Percentiles rank a stretch among this genome's conserved stretches.
Evolutionary conservation across 768 basidiomycete genomes (phyloP).

Genomic region (Sporobolomyces roseus): DNA sequence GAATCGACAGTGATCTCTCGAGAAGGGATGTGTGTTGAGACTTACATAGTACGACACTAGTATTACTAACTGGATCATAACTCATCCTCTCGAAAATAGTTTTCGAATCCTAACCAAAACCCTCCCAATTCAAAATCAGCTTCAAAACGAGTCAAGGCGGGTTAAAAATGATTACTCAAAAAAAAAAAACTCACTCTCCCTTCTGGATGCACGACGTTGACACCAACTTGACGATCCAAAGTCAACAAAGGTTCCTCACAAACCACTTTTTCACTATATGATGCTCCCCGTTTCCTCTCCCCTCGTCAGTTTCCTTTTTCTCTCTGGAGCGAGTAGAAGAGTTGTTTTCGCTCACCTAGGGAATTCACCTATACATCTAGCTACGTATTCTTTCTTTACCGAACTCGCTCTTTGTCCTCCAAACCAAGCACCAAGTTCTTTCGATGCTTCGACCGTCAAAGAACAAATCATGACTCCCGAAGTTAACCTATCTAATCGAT

Average conservation of each 20-base stretch:
- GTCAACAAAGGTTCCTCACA: constrained; percentile 85
- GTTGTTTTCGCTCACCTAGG: constrained; percentile 61
- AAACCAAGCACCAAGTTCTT: constrained; percentile 73
- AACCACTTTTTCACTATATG: constrained; percentile 61
- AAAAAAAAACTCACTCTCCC: constrained; percentile 64
- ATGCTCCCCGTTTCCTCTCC: neutral
- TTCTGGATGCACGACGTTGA: constrained; percentile 91
- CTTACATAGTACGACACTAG: constrained; percentile 80
- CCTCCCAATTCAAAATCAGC: too few species aligned
- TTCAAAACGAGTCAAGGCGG: too few species aligned
- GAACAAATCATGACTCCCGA: constrained; percentile 94
- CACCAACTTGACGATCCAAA: constrained; percentile 91
- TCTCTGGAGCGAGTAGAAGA: too few species aligned
- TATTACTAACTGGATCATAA: constrained; percentile 74
- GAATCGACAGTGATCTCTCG: too few species aligned
- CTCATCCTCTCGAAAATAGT: constrained; percentile 79
- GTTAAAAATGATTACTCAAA: neutral
- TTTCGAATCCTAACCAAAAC: constrained; percentile 62
- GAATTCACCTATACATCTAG: constrained; percentile 78
- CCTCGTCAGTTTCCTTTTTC: too few species aligned
- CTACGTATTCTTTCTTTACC: constrained; percentile 80
- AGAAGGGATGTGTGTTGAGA: constrained; percentile 27
- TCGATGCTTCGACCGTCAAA: constrained; percentile 64
- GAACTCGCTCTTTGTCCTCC: constrained; percentile 57
- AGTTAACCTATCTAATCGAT: constrained; percentile 87